Evolutionary conservation across 2,329 filamentous ascomycete species (phyloP).

Genomic region (Arthrobotrys iridis): DNA sequence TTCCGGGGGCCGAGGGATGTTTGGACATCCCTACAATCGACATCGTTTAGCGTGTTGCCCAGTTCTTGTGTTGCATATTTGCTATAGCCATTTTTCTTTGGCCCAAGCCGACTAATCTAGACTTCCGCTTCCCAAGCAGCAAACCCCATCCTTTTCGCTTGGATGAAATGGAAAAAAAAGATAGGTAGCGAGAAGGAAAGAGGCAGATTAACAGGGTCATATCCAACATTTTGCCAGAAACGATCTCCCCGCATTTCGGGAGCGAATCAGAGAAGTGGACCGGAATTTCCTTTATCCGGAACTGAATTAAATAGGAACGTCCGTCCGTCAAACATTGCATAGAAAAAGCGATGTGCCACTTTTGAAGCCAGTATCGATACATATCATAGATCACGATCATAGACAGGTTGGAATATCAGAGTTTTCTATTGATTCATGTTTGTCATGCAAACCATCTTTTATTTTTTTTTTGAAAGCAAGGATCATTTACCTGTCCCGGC

Average conservation of each 20-base stretch:
- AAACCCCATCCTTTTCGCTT: slow-evolving; percentile 27
- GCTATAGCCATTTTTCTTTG: slow-evolving; percentile 11
- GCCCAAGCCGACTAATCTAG: slow-evolving; percentile 32
- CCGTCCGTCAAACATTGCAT: slow-evolving; percentile 51
- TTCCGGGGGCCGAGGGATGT: background rate
- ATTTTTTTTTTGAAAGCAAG: slow-evolving; percentile 1
- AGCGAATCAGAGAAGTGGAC: slow-evolving; percentile 23
- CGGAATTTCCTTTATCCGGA: slow-evolving; percentile 52
- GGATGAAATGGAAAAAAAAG: slow-evolving; percentile 34
- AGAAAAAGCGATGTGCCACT: slow-evolving; percentile 1
- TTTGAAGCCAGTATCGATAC: background rate
- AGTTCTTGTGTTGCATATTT: slow-evolving; percentile 38
- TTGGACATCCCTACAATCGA: background rate
- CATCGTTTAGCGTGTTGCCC: slow-evolving; percentile 33
- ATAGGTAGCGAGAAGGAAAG: slow-evolving; percentile 24
- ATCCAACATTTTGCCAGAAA: background rate
- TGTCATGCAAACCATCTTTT: background rate
- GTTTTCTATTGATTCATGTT: background rate
- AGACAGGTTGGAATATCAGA: background rate
- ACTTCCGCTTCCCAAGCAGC: slow-evolving; percentile 4
- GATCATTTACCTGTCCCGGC: slow-evolving; percentile 7
- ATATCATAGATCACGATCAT: slow-evolving; percentile 1
- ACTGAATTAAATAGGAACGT: slow-evolving; percentile 37
- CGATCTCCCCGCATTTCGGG: slow-evolving; percentile 30
- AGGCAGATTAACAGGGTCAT: slow-evolving; percentile 1